Base-by-base conservation (phyloP, 192 early-diverging fungal species). In the Backusella australiensis region DNA sequence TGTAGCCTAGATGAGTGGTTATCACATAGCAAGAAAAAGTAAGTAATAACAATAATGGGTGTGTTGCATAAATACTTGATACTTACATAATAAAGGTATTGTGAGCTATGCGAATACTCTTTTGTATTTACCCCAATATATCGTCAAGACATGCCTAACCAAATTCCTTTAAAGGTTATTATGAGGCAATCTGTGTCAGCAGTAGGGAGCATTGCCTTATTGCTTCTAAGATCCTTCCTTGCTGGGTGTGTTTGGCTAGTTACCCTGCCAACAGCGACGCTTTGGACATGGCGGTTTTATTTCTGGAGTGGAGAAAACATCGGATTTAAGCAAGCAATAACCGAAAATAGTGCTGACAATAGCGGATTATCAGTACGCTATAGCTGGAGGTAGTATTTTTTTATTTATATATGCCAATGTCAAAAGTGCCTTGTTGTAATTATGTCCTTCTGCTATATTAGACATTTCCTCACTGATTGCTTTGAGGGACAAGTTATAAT, bases 41-140 rank as follows among this genome's bases (percentile, higher is more conserved):
- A 86, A 71, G 56, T 17, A 42, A 9, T 29, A n/a, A 15, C 2
- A 17, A 15, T n/a, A 23, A 46, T 12, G 6, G 5, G 29, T 39
- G 8, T 9, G 12, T 15, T 78, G 32, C 76, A 21, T 52, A 4
- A 29, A 26, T 67, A 66, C 7, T 42, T 46, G 23, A 69, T 49
- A 67, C 32, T 77, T 32, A 34, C 42, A 42, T 73, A 29, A 14
- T 41, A 12, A 46, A 89, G 86, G 78, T 87, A 90, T 77, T 98
- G 97, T 84, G 97, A 98, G 77, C 90, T 98, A 8, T 98, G 97
- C 82, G 91, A 93, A 39, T 86, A 96, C 82, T 81, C 88, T 34
- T 98, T 93, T 82, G 81, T 83, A 34, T 98, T 98, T 75, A 92
- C 94, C 19, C 93, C 94, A 26, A 88, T 94, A 19, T 94, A 91